Evolutionary conservation across 2,329 filamentous ascomycete species (phyloP).

Genomic region (Diaporthe nobilis): DNA sequence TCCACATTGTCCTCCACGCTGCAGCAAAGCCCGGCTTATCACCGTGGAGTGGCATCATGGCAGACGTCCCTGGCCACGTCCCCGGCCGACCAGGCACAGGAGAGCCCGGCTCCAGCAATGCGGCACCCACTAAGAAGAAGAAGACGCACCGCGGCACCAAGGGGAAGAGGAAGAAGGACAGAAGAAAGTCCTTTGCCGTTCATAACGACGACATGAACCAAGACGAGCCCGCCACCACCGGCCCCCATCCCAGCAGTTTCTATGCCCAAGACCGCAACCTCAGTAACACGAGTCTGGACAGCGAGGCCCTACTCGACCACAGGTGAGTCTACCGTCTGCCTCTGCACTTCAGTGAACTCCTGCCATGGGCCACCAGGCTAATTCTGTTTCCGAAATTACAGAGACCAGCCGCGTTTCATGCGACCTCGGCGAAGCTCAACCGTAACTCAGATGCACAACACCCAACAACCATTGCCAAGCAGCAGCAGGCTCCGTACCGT

Average conservation of each 20-base stretch:
- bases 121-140: constrained; percentile 66
- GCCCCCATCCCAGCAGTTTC: constrained; percentile 57
- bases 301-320: constrained; percentile 89
- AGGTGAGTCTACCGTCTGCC: constrained; percentile 64
- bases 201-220: constrained; percentile 67
- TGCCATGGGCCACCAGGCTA: not conserved
- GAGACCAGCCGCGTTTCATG: constrained; percentile 71
- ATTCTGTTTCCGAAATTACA: constrained; percentile 50
- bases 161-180: constrained; percentile 78
- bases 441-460: constrained; percentile 53
- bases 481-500: constrained; percentile 47
- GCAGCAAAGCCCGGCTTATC: constrained; percentile 17
- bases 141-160: constrained; percentile 77
- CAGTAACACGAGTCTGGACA: constrained; percentile 91
- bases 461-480: constrained; percentile 50
- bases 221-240: constrained; percentile 49
- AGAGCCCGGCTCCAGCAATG: constrained; percentile 41
- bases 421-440: constrained; percentile 74
- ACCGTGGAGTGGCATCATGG: constrained; percentile 15
- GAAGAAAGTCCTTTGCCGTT: constrained; percentile 85
- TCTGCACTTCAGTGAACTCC: not conserved
- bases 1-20: constrained; percentile 2
- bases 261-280: constrained; percentile 70
- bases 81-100: constrained; percentile 22
- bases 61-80: not conserved